Conservation (phyloP, 1,284 basidiomycete species). For the Coniophora puteana region DNA sequence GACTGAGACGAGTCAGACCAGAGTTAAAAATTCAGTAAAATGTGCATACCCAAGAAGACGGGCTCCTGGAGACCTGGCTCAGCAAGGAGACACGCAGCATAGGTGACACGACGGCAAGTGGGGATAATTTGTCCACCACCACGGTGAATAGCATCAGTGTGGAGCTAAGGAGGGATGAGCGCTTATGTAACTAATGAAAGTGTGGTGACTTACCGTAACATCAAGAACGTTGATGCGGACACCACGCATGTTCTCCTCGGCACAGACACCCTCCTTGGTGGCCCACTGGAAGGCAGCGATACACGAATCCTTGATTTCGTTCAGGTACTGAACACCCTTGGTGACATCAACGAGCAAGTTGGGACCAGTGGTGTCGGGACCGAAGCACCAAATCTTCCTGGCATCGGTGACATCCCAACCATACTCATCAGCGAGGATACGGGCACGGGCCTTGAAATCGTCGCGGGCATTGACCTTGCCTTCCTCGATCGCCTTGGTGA, state of each 20-base stretch:
- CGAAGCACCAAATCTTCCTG: conserved; percentile 99
- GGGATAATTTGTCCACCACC: conserved; percentile 99
- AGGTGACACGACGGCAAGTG: conserved; percentile 92
- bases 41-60: conserved; percentile 75
- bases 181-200: conserved; percentile 9
- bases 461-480: conserved; percentile 91
- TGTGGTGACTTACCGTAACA: conserved; percentile 69
- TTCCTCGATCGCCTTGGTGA: conserved; percentile 88
- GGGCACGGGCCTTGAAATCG: conserved; percentile 96
- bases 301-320: conserved; percentile 99
- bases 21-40: background rate
- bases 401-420: conserved; percentile 99
- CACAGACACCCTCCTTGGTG: conserved; percentile 95
- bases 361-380: conserved; percentile 96
- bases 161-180: conserved; percentile 53
- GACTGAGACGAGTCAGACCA: conserved; percentile 41
- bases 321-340: conserved; percentile 97
- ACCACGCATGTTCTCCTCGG: conserved; percentile 99
- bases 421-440: conserved; percentile 93
- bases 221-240: conserved; percentile 95
- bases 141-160: conserved; percentile 99
- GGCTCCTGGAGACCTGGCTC: conserved; percentile 94
- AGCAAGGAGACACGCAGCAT: conserved; percentile 93
- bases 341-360: conserved; percentile 98
- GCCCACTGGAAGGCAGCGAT: conserved; percentile 99